Evolutionary conservation across 2,329 filamentous ascomycete species (phyloP).

Genomic region (Hypoxylon sp.): DNA sequence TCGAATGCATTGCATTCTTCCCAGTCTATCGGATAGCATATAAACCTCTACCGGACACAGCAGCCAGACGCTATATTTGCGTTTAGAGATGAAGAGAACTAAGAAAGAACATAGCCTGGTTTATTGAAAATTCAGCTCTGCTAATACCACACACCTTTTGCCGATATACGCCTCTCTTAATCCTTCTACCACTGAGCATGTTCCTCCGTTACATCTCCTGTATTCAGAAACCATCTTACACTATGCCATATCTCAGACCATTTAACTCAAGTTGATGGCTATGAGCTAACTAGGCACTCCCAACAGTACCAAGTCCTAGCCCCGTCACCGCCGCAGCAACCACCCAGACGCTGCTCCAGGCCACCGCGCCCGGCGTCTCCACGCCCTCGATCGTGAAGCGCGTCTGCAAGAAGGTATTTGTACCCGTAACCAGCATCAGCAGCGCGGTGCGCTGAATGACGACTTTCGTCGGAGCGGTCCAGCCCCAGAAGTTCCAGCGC

Average conservation of each 20-base stretch:
- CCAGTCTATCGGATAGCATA: not conserved
- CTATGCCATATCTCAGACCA: not conserved
- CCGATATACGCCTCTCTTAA: slow-evolving; percentile 16
- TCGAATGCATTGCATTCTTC: too few species aligned
- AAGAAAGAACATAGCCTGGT: slow-evolving; percentile 2
- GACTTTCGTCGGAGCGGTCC: slow-evolving; percentile 70
- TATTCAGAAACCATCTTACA: too few species aligned
- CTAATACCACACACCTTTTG: not conserved
- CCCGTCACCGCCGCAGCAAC: slow-evolving; percentile 72
- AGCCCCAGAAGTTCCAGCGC: slow-evolving; percentile 79
- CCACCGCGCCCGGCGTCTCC: slow-evolving; percentile 75
- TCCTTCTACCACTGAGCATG: too few species aligned
- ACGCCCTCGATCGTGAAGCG: slow-evolving; percentile 76
- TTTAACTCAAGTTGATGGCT: not conserved
- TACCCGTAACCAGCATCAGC: slow-evolving; percentile 67
- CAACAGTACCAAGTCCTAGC: slow-evolving; percentile 63
- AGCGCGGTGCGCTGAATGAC: slow-evolving; percentile 74
- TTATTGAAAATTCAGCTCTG: slow-evolving; percentile 3
- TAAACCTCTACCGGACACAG: too few species aligned
- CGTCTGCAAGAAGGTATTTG: slow-evolving; percentile 73
- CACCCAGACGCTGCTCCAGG: slow-evolving; percentile 83
- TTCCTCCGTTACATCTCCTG: too few species aligned
- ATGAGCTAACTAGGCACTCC: slow-evolving; percentile 61
- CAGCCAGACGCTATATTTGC: not conserved
- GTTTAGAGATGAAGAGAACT: slow-evolving; percentile 7